Base-by-base conservation (phyloP, 345 rosid genomes). In the Schrenkiella parvula region DNA sequence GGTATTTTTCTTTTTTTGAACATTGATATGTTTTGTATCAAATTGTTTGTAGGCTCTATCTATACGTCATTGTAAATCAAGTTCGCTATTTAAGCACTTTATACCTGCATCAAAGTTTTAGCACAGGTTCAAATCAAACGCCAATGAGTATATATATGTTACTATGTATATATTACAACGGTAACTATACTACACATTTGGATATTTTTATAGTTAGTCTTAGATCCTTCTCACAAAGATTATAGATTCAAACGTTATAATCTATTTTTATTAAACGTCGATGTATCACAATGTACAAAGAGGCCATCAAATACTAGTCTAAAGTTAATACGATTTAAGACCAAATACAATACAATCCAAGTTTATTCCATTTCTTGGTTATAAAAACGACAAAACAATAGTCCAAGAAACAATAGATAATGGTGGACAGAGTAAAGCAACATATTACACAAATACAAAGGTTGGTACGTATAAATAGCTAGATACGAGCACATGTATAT, bases 371-470 rank as follows among this genome's bases (percentile, higher is more conserved):
- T 15, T 70, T 5, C 59, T 46, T 59, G 31, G 15, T 58, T 23
- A 25, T 34, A 9, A 32, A 60, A 59, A 60, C n/a, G 60, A 60
- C 18, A 31, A 51, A 44, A 70, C 38, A 58, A 38, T 50, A 60
- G 42, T 60, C 15, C 17, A 61, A 50, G 74, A 60, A 62, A 52
- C 54, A 41, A 55, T 35, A 31, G 32, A 50, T 11, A 31, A 43
- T 13, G 2, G 62, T 51, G 43, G 35, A 41, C 21, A 9, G 23
- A 52, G 62, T 5, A 53, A 42, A 53, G 5, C 23, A 52, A 41
- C 53, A 21, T 48, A 52, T 72, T 44, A 44, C 71, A 46, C 51
- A 55, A 44, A 52, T 64, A 54, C 47, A 64, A 72, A 72, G 55
- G 29, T 50, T 58, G 74, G 25, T 53, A 41, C 15, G 19, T 29